Conservation (phyloP, 2,329 filamentous ascomycete species). For the Sphaerulina vaccinii region DNA sequence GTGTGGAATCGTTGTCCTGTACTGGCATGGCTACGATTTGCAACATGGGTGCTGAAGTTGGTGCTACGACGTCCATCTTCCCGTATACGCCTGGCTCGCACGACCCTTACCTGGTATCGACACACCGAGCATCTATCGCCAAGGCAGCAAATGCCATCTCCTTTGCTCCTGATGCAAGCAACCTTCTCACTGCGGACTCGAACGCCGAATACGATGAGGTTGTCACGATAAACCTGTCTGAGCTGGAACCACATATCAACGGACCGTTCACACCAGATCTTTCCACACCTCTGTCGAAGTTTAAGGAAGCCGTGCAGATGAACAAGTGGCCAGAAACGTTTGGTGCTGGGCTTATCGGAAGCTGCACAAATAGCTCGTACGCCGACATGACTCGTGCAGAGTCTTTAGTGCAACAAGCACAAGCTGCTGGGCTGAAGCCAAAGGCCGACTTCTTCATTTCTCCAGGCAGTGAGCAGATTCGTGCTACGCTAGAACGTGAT, state of each 20-base stretch:
- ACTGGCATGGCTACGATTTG: conserved; percentile 89
- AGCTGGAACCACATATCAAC: conserved; percentile 50
- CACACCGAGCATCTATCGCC: conserved; percentile 71
- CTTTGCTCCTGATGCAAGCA: conserved; percentile 56
- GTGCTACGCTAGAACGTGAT: conserved; percentile 87
- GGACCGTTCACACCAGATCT: conserved; percentile 92
- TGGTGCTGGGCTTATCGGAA: conserved; percentile 90
- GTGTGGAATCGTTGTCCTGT: conserved; percentile 82
- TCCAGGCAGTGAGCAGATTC: conserved; percentile 93
- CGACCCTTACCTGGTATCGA: conserved; percentile 80
- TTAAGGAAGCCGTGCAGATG: conserved; percentile 77
- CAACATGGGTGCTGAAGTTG: conserved; percentile 80
- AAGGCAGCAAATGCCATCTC: conserved; percentile 63
- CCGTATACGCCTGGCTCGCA: conserved; percentile 80
- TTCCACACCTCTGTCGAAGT: conserved; percentile 85
- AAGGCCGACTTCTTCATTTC: conserved; percentile 93
- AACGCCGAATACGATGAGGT: conserved; percentile 86
- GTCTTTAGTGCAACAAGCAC: conserved; percentile 86
- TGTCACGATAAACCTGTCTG: conserved; percentile 85
- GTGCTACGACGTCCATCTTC: conserved; percentile 93
- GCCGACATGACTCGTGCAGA: conserved; percentile 97
- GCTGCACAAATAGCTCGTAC: conserved; percentile 98
- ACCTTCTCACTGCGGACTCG: conserved; percentile 72
- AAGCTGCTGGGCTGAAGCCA: conserved; percentile 83
- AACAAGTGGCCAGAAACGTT: conserved; percentile 90